Conservation (phyloP, 441 rosid species). For the Melastoma candidum region DNA sequence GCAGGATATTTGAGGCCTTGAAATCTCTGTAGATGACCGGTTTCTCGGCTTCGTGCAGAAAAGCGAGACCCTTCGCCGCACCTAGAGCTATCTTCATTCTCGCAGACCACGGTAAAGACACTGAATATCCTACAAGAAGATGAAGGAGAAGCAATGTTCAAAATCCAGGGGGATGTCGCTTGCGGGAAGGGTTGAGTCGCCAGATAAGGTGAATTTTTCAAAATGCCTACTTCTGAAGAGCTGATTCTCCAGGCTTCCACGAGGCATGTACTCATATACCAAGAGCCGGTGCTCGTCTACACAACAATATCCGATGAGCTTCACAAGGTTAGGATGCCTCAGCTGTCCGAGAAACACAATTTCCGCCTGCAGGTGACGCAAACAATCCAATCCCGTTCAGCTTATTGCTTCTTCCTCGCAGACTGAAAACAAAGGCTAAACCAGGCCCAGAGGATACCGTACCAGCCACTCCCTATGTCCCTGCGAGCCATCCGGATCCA, state of each 20-base stretch:
- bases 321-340: constrained; percentile 14
- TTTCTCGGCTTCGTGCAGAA: constrained; percentile 15
- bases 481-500: constrained; percentile 14
- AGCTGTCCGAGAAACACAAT: constrained; percentile 18
- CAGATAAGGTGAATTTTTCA: not conserved
- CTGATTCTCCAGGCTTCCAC: constrained; percentile 16
- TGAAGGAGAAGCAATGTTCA: not conserved
- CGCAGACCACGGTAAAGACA: constrained; percentile 16
- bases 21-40: constrained; percentile 18
- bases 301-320: constrained; percentile 18
- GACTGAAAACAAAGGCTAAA: not conserved
- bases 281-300: constrained; percentile 16
- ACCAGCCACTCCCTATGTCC: constrained; percentile 21
- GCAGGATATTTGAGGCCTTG: constrained; percentile 16
- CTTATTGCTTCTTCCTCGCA: not conserved
- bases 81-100: constrained; percentile 17
- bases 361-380: constrained; percentile 7
- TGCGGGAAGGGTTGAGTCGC: not conserved
- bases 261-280: constrained; percentile 16
- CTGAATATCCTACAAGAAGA: constrained; percentile 5
- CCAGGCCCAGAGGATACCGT: not conserved
- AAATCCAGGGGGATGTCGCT: not conserved
- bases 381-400: not conserved
- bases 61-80: constrained; percentile 18
- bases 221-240: constrained; percentile 5